A percentile compares a stretch with the other conserved stretches of the same genome.
Conservation (phyloP, 352 stramenopile species). For the Phytophthora idaei region DNA sequence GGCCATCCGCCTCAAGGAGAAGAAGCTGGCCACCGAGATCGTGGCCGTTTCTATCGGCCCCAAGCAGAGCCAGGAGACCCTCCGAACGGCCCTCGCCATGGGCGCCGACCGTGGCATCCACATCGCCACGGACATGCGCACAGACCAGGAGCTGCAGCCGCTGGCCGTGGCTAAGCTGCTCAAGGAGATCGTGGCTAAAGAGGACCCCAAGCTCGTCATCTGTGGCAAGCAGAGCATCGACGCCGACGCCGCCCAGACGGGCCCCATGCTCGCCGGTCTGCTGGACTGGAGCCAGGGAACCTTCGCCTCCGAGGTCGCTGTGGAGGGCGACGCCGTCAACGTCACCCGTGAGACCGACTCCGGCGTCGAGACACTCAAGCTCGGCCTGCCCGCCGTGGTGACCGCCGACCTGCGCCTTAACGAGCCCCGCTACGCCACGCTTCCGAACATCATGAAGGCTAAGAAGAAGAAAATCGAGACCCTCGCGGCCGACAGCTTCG, state of each 20-base stretch:
- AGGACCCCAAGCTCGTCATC: slow-evolving; percentile 94
- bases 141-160: slow-evolving; percentile 98
- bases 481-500: slow-evolving; percentile 70
- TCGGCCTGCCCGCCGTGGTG: slow-evolving; percentile 94
- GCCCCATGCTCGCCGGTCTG: slow-evolving; percentile 96
- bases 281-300: slow-evolving; percentile 97
- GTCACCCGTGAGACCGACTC: slow-evolving; percentile 97
- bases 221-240: slow-evolving; percentile 97
- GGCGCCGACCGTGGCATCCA: slow-evolving; percentile 97
- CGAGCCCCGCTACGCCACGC: slow-evolving; percentile 98
- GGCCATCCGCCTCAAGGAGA: slow-evolving; percentile 98
- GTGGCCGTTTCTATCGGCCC: slow-evolving; percentile 97
- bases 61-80: slow-evolving; percentile 96
- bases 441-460: slow-evolving; percentile 99
- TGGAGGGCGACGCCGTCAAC: slow-evolving; percentile 64
- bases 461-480: slow-evolving; percentile 94
- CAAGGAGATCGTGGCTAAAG: slow-evolving; percentile 94
- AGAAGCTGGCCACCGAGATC: slow-evolving; percentile 95
- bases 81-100: slow-evolving; percentile 95
- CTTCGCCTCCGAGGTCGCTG: slow-evolving; percentile 94
- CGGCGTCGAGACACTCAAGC: slow-evolving; percentile 89
- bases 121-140: slow-evolving; percentile 95
- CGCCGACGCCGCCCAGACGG: slow-evolving; percentile 86
- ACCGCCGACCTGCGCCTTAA: slow-evolving; percentile 99
- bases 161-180: slow-evolving; percentile 98